Evolutionary conservation across 495 filamentous ascomycete genomes (phyloP), one percentile per base, ranked within the genome.

Genomic region (Aspergillus kassunensis): DNA sequence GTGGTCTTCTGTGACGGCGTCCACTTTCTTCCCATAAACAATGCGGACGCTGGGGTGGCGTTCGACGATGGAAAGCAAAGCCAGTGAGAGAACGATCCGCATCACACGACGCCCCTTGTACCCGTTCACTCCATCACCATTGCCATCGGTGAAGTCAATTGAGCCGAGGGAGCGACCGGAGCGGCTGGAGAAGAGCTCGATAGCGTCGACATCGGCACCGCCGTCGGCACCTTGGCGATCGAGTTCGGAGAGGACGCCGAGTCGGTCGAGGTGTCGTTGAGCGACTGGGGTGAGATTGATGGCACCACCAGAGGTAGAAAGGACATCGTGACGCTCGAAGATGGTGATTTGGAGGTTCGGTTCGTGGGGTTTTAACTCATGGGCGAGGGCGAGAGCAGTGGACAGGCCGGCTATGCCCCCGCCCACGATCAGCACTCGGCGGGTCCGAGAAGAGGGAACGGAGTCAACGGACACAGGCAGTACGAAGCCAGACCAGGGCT

Each of bases 211-310:
- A 30, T 69, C 51, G 67, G 77, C 63, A 16, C 75, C 75, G 1
- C 64, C 64, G 20, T 72, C 66, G 11, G 70, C 47, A 11, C 80
- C 75, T 54, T 73, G 61, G 5, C 65, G 59, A 36, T 71, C 60
- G 45, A 79, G 46, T 47, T 72, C 66, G 34, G 72, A 58, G 23
- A 80, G 62, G 0, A 81, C 77, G 10, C 78, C 81, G 2, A 86
- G 67, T 33, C 71, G 69, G 46, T 80, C 75, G 3, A 86, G 73
- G 54, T 82, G 72, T 6, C 80, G 70, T 20, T 85, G 71, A 3
- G 82, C 81, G 23, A 80, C 80, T 2, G 82, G 82, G 0, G 82
- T 83, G 16, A 86, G 67, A 63, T 83, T 84, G 47, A 86, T 76
- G 10, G 80, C 78, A 21, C 82, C 82, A 21, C 82, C 82, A 11